These are phyloP conservation scores for Botryotinia globosa DNA, from an alignment of 2,329 filamentous ascomycete species.

Conservation along the genomic window DNA sequence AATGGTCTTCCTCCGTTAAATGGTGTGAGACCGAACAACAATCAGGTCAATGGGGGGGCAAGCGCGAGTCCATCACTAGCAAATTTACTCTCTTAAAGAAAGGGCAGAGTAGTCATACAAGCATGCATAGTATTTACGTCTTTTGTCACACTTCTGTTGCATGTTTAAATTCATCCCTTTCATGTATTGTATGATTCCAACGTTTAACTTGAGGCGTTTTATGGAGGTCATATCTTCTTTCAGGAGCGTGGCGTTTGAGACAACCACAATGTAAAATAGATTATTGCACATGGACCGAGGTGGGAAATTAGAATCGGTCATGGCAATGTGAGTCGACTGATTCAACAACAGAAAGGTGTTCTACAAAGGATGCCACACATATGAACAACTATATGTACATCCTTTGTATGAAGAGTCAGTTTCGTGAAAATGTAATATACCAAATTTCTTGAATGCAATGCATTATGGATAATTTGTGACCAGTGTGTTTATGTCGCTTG, in stretches of 20 bases:
- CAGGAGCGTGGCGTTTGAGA: constrained; percentile 16
- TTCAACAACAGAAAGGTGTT: not conserved
- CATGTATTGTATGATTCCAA: constrained; percentile 40
- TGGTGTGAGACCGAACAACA: constrained; percentile 41
- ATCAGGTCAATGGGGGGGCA: constrained; percentile 58
- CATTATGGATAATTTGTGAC: not conserved
- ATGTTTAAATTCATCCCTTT: constrained; percentile 39
- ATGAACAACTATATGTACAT: not conserved
- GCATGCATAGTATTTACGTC: not conserved
- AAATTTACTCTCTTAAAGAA: constrained; percentile 65
- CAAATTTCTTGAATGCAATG: not conserved
- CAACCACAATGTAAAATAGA: constrained; percentile 17
- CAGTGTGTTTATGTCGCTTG: not conserved
- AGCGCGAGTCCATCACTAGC: constrained; percentile 74
- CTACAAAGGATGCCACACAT: not conserved
- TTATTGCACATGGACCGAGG: not conserved
- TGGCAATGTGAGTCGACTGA: not conserved
- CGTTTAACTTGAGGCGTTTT: constrained; percentile 11
- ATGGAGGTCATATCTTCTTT: constrained; percentile 9
- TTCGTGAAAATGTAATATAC: not conserved
- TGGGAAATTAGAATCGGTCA: constrained; percentile 12
- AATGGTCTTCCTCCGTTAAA: constrained; percentile 36
- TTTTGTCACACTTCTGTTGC: not conserved
- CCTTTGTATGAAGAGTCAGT: not conserved
- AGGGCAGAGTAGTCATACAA: not conserved